Percentiles rank a stretch among this genome's conserved stretches.
These are phyloP conservation scores for Fusarium armeniacum DNA, from an alignment of 2,329 filamentous ascomycete species.

Conservation along the genomic window DNA sequence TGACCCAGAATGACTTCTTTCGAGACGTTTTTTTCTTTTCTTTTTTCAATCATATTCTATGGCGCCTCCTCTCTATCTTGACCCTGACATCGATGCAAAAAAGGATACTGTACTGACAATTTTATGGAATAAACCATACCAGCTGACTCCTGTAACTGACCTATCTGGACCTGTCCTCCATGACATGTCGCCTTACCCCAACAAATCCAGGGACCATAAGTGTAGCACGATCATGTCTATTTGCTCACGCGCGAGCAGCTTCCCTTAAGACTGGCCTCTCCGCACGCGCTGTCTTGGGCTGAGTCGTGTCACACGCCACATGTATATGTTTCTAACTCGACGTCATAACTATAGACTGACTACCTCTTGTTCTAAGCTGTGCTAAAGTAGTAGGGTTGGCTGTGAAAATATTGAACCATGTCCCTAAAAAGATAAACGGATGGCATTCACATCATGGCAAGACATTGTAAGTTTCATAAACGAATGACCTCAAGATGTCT, in stretches of 20 bases:
- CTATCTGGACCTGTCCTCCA: conserved; percentile 3
- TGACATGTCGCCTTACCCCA: conserved; percentile 15
- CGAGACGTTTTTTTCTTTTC: background rate
- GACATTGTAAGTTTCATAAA: background rate
- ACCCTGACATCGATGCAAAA: too few relatives aligned
- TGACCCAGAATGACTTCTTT: conserved; percentile 8
- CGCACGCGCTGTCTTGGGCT: conserved; percentile 30
- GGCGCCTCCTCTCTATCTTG: background rate
- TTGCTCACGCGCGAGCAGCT: conserved; percentile 35
- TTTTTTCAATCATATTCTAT: background rate
- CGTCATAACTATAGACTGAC: conserved; percentile 31
- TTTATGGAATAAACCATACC: conserved; percentile 1
- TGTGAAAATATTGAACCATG: background rate
- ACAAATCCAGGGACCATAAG: conserved; percentile 22
- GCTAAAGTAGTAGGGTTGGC: background rate
- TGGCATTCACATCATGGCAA: background rate
- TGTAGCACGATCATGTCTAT: conserved; percentile 13
- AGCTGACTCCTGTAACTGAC: conserved; percentile 38
- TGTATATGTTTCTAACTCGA: conserved; percentile 3
- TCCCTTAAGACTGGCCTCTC: conserved; percentile 29
- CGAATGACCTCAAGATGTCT: conserved; percentile 25
- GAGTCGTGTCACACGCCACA: conserved; percentile 14
- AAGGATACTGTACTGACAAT: background rate
- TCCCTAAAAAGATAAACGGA: background rate
- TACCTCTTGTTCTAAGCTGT: background rate